Evolutionary conservation across 495 filamentous ascomycete genomes (phyloP), one percentile per base, ranked within the genome.

Genomic region (Pyrenopolyporus hunteri): DNA sequence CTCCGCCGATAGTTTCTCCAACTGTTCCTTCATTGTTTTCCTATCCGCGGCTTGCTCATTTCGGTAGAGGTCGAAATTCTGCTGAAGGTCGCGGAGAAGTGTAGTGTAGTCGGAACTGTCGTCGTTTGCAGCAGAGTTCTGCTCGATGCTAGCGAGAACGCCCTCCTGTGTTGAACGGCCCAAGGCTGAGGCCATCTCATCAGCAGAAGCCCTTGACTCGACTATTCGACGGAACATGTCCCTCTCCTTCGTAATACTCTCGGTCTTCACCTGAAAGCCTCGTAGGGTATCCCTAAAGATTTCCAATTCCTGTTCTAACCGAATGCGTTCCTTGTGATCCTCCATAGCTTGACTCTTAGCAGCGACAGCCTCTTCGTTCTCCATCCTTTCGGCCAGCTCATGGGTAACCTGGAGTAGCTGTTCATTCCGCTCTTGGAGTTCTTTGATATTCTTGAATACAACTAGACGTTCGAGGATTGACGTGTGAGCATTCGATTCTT

Each of bases 221-320:
- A 97, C 83, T 85, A 97, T 94, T 33, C 91, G 90, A 23, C 92
- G 85, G 86, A 96, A 97, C 83, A 96, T 97, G 66, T 99, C 93
- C 28, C 94, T 85, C 76, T 99, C 94, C 69, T 90, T 90, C 43
- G 93, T 89, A 63, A 96, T 96, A 73, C 91, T 96, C 78, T 97
- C 88, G 25, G 90, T 89, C 59, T 90, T 87, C 5, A 89, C 85
- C 3, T 87, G 81, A 42, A 94, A 83, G 26, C 88, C 87, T 57
- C 88, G 82, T 28, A 97, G 80, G 66, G 97, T 93, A 28, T 85
- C 84, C 53, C 79, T 79, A 48, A 85, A 77, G 14, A 75, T 74
- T 46, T 79, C 73, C 37, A 82, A 88, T 80, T 89, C 82, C 29
- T 83, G 81, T 35, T 88, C 82, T 9, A 94, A 73, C 32, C 86